Conservation (phyloP, 768 basidiomycete genomes). For the Kwoniella sp. region DNA sequence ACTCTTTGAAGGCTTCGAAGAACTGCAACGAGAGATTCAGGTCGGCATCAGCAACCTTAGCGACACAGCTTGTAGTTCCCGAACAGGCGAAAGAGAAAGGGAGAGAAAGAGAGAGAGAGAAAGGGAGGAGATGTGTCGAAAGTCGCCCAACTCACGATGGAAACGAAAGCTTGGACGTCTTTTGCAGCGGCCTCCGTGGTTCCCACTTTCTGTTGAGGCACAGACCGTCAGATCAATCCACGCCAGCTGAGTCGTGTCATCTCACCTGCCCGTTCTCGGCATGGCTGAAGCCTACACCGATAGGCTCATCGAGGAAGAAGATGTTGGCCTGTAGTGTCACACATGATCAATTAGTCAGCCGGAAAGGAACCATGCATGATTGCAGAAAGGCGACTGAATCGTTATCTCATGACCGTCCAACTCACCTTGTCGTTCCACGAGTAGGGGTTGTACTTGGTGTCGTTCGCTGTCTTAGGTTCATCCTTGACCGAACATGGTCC, state of each 20-base stretch:
- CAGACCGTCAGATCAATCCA: not conserved
- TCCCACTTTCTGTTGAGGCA: constrained; percentile 62
- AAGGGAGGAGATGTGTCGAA: no score
- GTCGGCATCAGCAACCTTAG: not conserved
- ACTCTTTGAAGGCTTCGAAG: constrained; percentile 76
- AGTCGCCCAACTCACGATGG: constrained; percentile 63
- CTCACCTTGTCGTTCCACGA: constrained; percentile 56
- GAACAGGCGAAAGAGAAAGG: not conserved
- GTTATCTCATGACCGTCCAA: no score
- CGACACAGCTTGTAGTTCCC: not conserved
- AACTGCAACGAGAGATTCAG: constrained; percentile 56
- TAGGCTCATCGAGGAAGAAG: constrained; percentile 66
- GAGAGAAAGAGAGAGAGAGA: not conserved
- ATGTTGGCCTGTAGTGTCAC: constrained; percentile 48
- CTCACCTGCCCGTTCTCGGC: constrained; percentile 65
- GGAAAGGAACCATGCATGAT: no score
- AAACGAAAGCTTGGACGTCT: constrained; percentile 73
- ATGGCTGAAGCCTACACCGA: constrained; percentile 57
- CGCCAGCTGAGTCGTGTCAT: constrained; percentile 46
- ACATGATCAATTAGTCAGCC: no score
- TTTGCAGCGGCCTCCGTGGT: constrained; percentile 80
- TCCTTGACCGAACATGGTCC: constrained; percentile 70
- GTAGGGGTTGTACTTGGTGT: constrained; percentile 55
- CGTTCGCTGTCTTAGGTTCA: constrained; percentile 47
- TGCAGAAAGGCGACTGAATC: no score